Percentiles rank a stretch among this genome's conserved stretches.
phyloP scores from a whole-genome alignment of 352 stramenopile genomes.

The Pythium phragmiticola region DNA sequence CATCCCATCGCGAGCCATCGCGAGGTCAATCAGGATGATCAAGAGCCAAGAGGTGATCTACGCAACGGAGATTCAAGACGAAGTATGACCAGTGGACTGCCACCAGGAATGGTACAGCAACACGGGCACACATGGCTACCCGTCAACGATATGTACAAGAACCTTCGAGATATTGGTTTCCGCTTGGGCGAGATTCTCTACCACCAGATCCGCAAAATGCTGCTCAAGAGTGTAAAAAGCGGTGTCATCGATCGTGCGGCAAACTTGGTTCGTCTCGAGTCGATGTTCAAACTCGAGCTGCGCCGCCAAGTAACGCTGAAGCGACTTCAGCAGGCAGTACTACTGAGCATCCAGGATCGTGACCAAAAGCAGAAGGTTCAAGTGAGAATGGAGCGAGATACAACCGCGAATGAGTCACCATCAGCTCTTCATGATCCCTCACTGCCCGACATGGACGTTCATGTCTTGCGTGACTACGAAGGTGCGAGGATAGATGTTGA shows the following conservation, averaged over 20 bases:
- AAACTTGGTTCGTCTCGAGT: slow-evolving; percentile 49
- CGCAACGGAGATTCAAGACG: background rate
- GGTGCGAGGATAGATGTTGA: background rate
- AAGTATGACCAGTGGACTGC: background rate
- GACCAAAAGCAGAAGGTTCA: slow-evolving; percentile 19
- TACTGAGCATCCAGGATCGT: slow-evolving; percentile 19
- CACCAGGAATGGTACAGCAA: background rate
- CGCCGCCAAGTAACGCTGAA: slow-evolving; percentile 55
- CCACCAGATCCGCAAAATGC: slow-evolving; percentile 34
- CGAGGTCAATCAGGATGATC: slow-evolving; percentile 17
- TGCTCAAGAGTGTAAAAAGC: slow-evolving; percentile 43
- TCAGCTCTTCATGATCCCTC: background rate
- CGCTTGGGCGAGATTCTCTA: slow-evolving; percentile 49
- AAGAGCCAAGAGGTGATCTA: background rate
- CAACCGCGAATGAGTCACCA: background rate
- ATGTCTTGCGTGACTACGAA: background rate
- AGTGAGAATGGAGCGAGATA: background rate
- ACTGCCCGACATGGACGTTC: slow-evolving; percentile 5
- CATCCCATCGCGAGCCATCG: slow-evolving; percentile 15
- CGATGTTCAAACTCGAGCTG: slow-evolving; percentile 62
- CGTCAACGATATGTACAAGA: slow-evolving; percentile 34
- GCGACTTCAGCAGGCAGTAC: slow-evolving; percentile 38
- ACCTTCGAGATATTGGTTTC: slow-evolving; percentile 35
- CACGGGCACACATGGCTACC: slow-evolving; percentile 1
- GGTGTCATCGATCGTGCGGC: slow-evolving; percentile 43